Percentiles rank a stretch among this genome's conserved stretches.
phyloP scores from a whole-genome alignment of 805 yeast species.

The Saccharomycopsis capsularis region DNA sequence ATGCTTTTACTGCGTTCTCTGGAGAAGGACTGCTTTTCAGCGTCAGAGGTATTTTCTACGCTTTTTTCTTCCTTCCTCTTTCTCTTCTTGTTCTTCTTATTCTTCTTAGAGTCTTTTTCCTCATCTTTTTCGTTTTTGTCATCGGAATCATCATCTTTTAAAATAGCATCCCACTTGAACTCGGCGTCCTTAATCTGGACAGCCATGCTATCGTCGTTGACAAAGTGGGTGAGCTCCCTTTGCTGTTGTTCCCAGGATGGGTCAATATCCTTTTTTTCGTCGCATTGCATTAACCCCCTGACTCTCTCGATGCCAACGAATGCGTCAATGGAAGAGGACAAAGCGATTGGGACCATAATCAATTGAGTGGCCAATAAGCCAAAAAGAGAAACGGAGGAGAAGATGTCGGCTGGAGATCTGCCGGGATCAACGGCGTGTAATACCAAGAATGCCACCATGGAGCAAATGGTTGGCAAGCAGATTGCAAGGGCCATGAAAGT shows the following conservation, averaged over 20 bases:
- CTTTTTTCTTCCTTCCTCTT: background rate
- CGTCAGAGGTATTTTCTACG: background rate
- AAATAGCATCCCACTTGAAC: slow-evolving; percentile 57
- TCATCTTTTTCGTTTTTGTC: slow-evolving; percentile 22
- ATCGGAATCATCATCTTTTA: no score
- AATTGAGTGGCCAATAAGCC: slow-evolving; percentile 55
- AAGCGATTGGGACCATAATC: slow-evolving; percentile 62
- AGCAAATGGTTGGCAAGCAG: slow-evolving; percentile 45
- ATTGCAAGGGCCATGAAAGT: slow-evolving; percentile 42
- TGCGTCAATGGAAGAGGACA: slow-evolving; percentile 64
- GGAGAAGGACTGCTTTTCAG: no score
- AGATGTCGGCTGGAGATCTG: slow-evolving; percentile 52
- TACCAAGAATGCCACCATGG: slow-evolving; percentile 46
- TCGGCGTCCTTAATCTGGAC: slow-evolving; percentile 45
- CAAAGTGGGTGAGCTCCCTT: slow-evolving; percentile 16
- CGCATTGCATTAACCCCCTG: slow-evolving; percentile 43
- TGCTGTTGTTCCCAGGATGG: slow-evolving; percentile 26
- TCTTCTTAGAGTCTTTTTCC: slow-evolving; percentile 4
- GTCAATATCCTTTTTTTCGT: slow-evolving; percentile 33
- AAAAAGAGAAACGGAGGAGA: slow-evolving; percentile 65
- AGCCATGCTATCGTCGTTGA: slow-evolving; percentile 30
- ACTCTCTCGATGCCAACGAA: slow-evolving; percentile 53
- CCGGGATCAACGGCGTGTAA: slow-evolving; percentile 33
- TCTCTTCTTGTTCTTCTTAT: background rate
- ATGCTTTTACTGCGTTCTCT: background rate